Evolutionary conservation across 2,329 filamentous ascomycete genomes (phyloP).

Genomic region (Fusarium newnesense): DNA sequence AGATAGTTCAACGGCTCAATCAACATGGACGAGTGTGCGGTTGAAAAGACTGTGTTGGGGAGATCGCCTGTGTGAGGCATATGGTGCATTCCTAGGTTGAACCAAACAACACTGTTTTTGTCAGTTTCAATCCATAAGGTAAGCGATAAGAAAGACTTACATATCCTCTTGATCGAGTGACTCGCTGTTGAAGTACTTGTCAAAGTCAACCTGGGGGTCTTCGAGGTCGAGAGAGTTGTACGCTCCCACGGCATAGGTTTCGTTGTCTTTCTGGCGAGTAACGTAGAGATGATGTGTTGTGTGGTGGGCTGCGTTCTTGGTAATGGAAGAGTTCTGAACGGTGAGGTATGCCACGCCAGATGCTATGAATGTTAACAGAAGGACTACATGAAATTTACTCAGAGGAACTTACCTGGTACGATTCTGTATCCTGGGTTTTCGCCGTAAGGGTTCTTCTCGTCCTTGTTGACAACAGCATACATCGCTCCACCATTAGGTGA

Average conservation of each 20-base stretch:
- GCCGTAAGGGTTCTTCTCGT: not conserved
- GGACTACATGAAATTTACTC: too few relatives aligned
- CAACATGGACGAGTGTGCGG: not conserved
- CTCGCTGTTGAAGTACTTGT: slow-evolving; percentile 5
- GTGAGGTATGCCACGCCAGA: slow-evolving; percentile 3
- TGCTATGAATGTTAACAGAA: not conserved
- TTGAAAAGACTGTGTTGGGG: not conserved
- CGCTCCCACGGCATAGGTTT: not conserved
- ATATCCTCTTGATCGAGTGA: not conserved
- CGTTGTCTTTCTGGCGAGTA: not conserved
- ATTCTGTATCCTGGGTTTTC: slow-evolving; percentile 3
- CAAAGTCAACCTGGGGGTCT: slow-evolving; percentile 5
- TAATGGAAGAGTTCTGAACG: not conserved
- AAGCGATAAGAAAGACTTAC: not conserved
- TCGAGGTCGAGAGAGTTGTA: not conserved
- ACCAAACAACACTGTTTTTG: not conserved
- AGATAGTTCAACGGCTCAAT: slow-evolving; percentile 2
- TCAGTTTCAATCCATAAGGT: rapidly evolving
- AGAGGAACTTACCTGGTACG: not conserved
- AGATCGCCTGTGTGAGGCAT: slow-evolving; percentile 13
- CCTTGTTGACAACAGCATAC: not conserved
- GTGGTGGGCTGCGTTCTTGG: not conserved
- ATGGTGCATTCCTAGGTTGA: not conserved
- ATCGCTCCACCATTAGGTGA: not conserved
- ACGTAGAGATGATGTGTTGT: slow-evolving; percentile 7